Base-by-base conservation (phyloP, 768 basidiomycete genomes). In the Mycena rosella region DNA sequence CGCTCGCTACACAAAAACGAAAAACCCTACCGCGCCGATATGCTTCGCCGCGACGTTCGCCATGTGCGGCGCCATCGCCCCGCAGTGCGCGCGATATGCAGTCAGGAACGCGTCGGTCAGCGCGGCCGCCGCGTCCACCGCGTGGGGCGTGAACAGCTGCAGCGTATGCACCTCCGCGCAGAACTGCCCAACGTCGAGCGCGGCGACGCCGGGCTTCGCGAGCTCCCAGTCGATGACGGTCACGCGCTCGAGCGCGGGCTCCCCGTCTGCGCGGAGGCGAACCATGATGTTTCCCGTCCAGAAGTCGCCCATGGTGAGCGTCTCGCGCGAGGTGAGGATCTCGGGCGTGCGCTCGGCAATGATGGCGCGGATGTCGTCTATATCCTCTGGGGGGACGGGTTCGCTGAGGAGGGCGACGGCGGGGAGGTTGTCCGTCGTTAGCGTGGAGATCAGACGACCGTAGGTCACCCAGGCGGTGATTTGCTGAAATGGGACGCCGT, bases 281-380 rank as follows among this genome's bases (percentile, higher is more conserved):
- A 91, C 70, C 68, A 91, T 79, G 52, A 91, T 70, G 72, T 92
- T 92, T 0, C 90, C 91, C 2, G 91, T 86, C 90, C 91, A 92
- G 70, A 92, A 89, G 75, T 92, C 91, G 0, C 91, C 91, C 87
- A 88, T 88, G 20, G 44, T 49, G 15, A 55, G n/a, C 29, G 26
- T 42, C 13, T 27, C 47, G 42, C 51, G 48, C 11, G 29, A 40
- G 11, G 62, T 5, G 20, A 34, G 36, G 73, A 78, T 70, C 53
- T 83, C 81, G 59, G 75, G 68, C 20, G 78, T 77, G 14, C 76
- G 68, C 14, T 74, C 78, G 11, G 61, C 61, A 29, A 75, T 54
- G 45, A 81, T 76, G 7, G 76, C 74, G 49, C 70, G 77, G 38
- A 85, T 75, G 38, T 72, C 70, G 5, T 65, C 67, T 27, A 87